Evolutionary conservation across 2,329 filamentous ascomycete genomes (phyloP).

Genomic region (Botrytis aclada): DNA sequence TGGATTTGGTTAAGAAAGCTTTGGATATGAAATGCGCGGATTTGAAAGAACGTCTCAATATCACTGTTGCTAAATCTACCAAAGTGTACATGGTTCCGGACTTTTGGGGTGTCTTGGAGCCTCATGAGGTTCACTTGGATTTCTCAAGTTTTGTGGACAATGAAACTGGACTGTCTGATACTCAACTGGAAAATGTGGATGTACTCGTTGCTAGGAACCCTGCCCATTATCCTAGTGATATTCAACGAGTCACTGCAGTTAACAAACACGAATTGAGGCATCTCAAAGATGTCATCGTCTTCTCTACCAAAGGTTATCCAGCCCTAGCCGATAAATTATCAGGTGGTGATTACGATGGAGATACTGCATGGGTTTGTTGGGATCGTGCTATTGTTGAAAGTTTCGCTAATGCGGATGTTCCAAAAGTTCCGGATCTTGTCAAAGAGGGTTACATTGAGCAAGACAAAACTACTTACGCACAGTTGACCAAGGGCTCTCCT

Average conservation of each 20-base stretch:
- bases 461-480: slow-evolving; percentile 42
- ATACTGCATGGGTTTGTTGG: slow-evolving; percentile 76
- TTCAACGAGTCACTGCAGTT: slow-evolving; percentile 64
- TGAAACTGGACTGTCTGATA: slow-evolving; percentile 51
- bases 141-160: slow-evolving; percentile 62
- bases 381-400: slow-evolving; percentile 61
- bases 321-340: slow-evolving; percentile 69
- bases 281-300: slow-evolving; percentile 77
- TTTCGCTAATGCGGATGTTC: slow-evolving; percentile 61
- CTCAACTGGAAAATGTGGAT: slow-evolving; percentile 54
- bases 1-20: slow-evolving; percentile 41
- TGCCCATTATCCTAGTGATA: slow-evolving; percentile 66
- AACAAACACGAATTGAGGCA: slow-evolving; percentile 59
- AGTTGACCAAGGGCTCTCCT: slow-evolving; percentile 21
- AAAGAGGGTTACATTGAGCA: slow-evolving; percentile 49
- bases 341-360: slow-evolving; percentile 80
- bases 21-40: slow-evolving; percentile 30
- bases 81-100: slow-evolving; percentile 67
- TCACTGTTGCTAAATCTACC: slow-evolving; percentile 59
- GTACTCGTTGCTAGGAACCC: slow-evolving; percentile 68
- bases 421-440: slow-evolving; percentile 46
- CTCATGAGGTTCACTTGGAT: slow-evolving; percentile 64
- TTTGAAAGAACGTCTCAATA: slow-evolving; percentile 54
- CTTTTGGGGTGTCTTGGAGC: slow-evolving; percentile 56
- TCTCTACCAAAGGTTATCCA: slow-evolving; percentile 58